phyloP scores from a whole-genome alignment of 257 asterid species.

The Eucommia ulmoides region DNA sequence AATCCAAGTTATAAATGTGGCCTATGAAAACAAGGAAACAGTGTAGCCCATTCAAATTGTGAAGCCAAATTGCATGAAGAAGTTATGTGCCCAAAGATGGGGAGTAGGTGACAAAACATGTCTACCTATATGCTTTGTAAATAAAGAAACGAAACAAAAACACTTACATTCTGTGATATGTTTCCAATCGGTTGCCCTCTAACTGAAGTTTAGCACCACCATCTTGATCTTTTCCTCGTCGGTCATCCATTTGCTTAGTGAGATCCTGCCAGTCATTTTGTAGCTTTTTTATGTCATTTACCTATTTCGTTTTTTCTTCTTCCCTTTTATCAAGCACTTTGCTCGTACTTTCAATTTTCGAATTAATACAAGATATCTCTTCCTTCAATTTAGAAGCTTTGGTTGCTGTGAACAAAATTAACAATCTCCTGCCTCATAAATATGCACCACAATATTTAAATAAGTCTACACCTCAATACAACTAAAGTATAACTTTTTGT shows the following conservation, averaged over 20 bases:
- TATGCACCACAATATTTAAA: too few species aligned
- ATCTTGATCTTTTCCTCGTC: constrained; percentile 67
- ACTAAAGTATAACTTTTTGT: too few species aligned
- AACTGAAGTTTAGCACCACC: constrained; percentile 88
- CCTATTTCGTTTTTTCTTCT: constrained; percentile 65
- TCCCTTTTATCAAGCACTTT: constrained; percentile 71
- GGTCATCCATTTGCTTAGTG: constrained; percentile 64
- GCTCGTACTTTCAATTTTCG: constrained; percentile 57
- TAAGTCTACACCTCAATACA: too few species aligned
- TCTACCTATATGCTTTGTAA: constrained; percentile 7
- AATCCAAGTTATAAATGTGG: too few species aligned
- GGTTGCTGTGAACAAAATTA: constrained; percentile 66
- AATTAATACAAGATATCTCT: constrained; percentile 64
- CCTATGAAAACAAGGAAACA: too few species aligned
- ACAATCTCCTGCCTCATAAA: too few species aligned
- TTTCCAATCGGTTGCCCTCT: constrained; percentile 89
- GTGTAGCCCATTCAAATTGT: too few species aligned
- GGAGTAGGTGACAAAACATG: too few species aligned
- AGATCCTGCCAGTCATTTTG: constrained; percentile 68
- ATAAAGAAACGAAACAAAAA: constrained; percentile 7
- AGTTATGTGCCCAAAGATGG: too few species aligned
- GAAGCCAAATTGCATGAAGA: too few species aligned
- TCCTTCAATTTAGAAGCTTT: constrained; percentile 85
- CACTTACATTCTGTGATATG: constrained; percentile 85
- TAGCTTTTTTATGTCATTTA: constrained; percentile 62